These are phyloP conservation scores for Penicillium sp. DNA, from an alignment of 2,329 filamentous ascomycete species.

Conservation along the genomic window DNA sequence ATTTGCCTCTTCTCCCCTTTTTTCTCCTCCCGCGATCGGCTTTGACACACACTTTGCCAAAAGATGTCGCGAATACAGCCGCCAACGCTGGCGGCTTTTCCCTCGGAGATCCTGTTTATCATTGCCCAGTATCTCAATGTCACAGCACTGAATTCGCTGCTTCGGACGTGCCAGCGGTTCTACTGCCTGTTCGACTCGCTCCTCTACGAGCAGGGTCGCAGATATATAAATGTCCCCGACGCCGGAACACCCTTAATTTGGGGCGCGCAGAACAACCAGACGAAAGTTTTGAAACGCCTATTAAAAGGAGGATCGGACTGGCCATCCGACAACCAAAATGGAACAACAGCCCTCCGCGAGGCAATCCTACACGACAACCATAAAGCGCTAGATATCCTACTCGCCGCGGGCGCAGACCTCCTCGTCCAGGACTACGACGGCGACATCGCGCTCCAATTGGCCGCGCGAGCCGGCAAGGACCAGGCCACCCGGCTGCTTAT, in stretches of 20 bases:
- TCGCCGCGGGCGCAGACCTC: neutral
- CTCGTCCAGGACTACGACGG: neutral
- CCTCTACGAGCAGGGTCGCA: neutral
- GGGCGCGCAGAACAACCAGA: conserved; percentile 1
- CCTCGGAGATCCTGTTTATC: conserved; percentile 8
- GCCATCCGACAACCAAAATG: neutral
- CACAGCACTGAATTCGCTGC: neutral
- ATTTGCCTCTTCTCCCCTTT: neutral
- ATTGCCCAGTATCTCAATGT: neutral
- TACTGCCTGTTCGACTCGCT: neutral
- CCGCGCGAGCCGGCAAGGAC: neutral
- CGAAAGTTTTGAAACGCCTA: neutral
- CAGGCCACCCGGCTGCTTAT: neutral
- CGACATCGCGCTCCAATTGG: neutral
- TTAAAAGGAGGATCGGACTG: neutral
- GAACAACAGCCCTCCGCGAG: neutral
- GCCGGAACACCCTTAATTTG: conserved; percentile 6
- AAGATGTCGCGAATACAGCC: neutral
- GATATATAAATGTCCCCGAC: neutral
- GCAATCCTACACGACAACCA: neutral
- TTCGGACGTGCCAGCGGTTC: neutral
- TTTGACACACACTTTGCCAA: too few species aligned
- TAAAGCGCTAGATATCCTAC: neutral
- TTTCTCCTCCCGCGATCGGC: neutral
- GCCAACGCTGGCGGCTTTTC: neutral